Conservation (phyloP, 257 asterid species). For the Nemophila menziesii region DNA sequence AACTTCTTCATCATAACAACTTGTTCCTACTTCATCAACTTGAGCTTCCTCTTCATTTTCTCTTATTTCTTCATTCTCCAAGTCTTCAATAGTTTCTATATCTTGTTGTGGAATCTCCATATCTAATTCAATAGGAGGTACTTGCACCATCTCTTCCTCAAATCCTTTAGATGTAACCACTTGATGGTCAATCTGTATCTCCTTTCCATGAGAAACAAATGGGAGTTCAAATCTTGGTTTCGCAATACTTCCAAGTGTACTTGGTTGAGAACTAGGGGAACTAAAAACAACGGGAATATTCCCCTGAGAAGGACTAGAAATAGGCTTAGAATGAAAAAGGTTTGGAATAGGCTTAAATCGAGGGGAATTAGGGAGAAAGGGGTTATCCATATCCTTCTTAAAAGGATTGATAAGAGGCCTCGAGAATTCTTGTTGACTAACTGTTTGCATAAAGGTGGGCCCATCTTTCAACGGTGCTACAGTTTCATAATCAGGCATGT, state of each 20-base stretch:
- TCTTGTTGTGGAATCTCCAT: conserved; percentile 23
- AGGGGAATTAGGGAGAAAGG: conserved; percentile 19
- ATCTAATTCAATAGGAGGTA: conserved; percentile 27
- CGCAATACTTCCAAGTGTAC: conserved; percentile 26
- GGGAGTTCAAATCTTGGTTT: conserved; percentile 22
- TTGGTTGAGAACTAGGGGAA: conserved; percentile 24
- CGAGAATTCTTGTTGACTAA: conserved; percentile 24
- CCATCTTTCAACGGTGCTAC: conserved; percentile 37
- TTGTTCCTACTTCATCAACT: conserved; percentile 29
- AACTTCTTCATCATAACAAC: conserved; percentile 53
- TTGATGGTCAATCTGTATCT: conserved; percentile 20
- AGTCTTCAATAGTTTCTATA: conserved; percentile 22
- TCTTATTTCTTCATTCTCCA: conserved; percentile 34
- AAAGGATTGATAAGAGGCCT: conserved; percentile 28
- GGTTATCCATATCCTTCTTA: conserved; percentile 19
- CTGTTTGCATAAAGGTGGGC: conserved; percentile 16
- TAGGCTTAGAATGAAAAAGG: conserved; percentile 20
- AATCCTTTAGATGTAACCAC: conserved; percentile 19
- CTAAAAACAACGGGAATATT: conserved; percentile 19
- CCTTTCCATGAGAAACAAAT: conserved; percentile 44
- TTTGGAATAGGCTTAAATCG: conserved; percentile 13
- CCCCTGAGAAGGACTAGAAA: conserved; percentile 23
- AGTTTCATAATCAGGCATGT: conserved; percentile 36
- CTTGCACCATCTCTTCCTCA: conserved; percentile 23
- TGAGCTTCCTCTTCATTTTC: conserved; percentile 31